Evolutionary conservation across 2,329 filamentous ascomycete genomes (phyloP), one percentile per base, ranked within the genome.

Genomic region (Pyrenochaeta sp.): DNA sequence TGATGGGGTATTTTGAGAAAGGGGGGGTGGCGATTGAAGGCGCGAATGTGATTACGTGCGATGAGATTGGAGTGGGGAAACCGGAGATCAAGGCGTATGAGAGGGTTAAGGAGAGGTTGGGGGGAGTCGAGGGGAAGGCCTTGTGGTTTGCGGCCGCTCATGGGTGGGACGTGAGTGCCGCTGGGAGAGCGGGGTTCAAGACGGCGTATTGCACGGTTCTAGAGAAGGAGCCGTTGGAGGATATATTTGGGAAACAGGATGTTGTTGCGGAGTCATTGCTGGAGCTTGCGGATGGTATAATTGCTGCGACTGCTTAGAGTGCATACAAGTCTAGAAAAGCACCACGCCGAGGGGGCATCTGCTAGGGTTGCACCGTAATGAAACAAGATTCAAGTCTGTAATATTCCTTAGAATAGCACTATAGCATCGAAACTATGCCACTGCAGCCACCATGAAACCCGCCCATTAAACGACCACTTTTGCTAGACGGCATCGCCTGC

Each of bases 81-180:
- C 81, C 81, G 0, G 75, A 73, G 0, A 62, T 75, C 3, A 71
- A 58, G 18, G 74, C 77, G 0, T 83, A 83, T 52, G 55, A 63
- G 47, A 68, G 72, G 1, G 59, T 79, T 5, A 61, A 77, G 22
- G 69, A 72, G n/a, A 63, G 59, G 35, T 74, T 82, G 41, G 72
- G 53, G 0, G 53, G 55, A 0, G 63, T 68, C 0, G 14, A 23
- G 14, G 67, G 53, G 2, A 58, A 76, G 29, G 48, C 63, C 47
- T 73, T 73, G 31, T 83, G 80, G 80, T 83, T 83, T 59, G 81
- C 79, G 1, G 81, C 81, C 1, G 81, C 80, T 15, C 81, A 84
- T 64, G 78, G 80, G 73, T 84, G 81, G 81, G 81, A 84, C 68
- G 80, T 81, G 1, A 72, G 74, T 13, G 78, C 79, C 3, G 81